Percentiles rank a stretch among this genome's conserved stretches.
Evolutionary conservation across 176 grass and related monocot genomes (phyloP).

Genomic region (Tillandsia leiboldiana): DNA sequence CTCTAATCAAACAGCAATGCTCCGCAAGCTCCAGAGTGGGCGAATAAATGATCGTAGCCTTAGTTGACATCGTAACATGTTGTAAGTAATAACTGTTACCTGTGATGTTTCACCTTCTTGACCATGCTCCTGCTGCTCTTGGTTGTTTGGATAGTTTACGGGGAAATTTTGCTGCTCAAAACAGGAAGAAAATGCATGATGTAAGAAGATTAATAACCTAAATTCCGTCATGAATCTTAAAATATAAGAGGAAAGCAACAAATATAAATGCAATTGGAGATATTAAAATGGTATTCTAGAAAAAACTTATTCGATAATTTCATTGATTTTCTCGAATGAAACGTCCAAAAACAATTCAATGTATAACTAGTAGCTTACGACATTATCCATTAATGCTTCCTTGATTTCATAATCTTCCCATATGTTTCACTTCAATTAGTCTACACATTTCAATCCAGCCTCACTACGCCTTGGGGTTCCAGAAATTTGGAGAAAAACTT

Average conservation of each 20-base stretch:
- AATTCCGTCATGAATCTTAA: slow-evolving; percentile 7
- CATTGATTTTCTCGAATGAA: too few species aligned
- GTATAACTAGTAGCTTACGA: too few species aligned
- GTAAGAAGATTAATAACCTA: slow-evolving; percentile 3
- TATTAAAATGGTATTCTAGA: too few species aligned
- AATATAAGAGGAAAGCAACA: neutral
- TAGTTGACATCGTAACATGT: neutral
- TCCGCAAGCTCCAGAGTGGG: too few species aligned
- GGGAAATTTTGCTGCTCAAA: slow-evolving; percentile 19
- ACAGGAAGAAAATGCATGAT: slow-evolving; percentile 5
- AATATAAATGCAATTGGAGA: neutral
- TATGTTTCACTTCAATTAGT: too few species aligned
- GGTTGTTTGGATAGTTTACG: slow-evolving; percentile 26
- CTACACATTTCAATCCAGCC: too few species aligned
- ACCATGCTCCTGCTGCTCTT: slow-evolving; percentile 24
- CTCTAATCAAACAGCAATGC: too few species aligned
- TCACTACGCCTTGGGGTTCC: neutral
- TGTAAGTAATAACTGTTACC: slow-evolving; percentile 16
- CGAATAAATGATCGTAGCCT: neutral
- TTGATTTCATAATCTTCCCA: too few species aligned
- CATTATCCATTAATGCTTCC: too few species aligned
- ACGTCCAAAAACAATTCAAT: too few species aligned
- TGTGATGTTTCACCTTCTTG: slow-evolving; percentile 42
- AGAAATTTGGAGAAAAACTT: slow-evolving; percentile 4
- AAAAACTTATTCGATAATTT: too few species aligned